These are phyloP conservation scores for Mangifera indica DNA, from an alignment of 345 rosid genomes.

Conservation along the genomic window DNA sequence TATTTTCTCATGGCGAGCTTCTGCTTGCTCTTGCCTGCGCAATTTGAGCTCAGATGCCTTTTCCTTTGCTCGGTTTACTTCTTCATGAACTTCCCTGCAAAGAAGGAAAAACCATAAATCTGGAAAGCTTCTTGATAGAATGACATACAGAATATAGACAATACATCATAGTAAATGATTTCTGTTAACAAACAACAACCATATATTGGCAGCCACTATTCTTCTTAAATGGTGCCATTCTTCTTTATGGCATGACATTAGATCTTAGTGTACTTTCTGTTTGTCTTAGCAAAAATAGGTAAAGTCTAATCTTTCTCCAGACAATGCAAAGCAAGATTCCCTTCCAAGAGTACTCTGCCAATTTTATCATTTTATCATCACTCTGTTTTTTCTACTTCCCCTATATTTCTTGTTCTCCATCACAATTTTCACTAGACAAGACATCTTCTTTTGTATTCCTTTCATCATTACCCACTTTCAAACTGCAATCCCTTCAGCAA, in stretches of 20 bases:
- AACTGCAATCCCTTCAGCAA: neutral
- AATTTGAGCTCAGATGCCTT: slow-evolving; percentile 60
- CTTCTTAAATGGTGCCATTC: neutral
- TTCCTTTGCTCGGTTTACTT: slow-evolving; percentile 84
- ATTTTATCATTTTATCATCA: neutral
- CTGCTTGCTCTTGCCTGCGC: slow-evolving; percentile 75
- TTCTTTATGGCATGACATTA: neutral
- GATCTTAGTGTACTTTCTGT: neutral
- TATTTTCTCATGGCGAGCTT: slow-evolving; percentile 74
- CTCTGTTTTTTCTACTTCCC: neutral
- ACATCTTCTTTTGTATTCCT: neutral
- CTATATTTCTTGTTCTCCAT: neutral
- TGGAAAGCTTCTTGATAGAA: neutral
- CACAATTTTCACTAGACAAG: neutral
- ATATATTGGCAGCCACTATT: neutral
- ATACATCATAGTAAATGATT: neutral
- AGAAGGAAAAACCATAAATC: neutral
- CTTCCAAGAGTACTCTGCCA: neutral
- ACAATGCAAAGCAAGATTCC: neutral
- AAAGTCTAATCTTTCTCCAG: neutral
- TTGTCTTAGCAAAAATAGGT: neutral
- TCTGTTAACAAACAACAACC: neutral
- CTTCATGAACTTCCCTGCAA: slow-evolving; percentile 85
- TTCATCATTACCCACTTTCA: neutral
- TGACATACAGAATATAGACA: too few species aligned